Evolutionary conservation across 1,139 yeast genomes (phyloP), one percentile per base, ranked within the genome.

Genomic region (Yamadazyma spencermartinsiae): DNA sequence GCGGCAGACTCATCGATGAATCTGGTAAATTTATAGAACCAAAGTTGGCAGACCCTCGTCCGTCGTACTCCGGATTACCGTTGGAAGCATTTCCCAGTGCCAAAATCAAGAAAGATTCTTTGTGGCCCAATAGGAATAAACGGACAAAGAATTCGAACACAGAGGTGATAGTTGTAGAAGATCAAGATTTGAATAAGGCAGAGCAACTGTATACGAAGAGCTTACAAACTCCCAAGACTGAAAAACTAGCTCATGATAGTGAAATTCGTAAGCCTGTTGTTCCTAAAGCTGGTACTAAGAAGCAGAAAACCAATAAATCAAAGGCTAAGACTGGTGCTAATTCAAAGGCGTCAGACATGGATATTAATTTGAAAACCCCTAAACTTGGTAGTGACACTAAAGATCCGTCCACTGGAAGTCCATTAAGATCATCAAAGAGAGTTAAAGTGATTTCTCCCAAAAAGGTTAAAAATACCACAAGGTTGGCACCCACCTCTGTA

Each of bases 21-120:
- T 4, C 20, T 8, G 17, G 35, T 4, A 36, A 33, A 31, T 72
- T 83, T 64, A 57, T 63, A 11, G 92, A 85, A 54, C 90, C 92
- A 0, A 71, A 68, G 8, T 58, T 74, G 25, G 76, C 81, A 0
- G 68, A 65, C 16, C 79, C 82, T 0, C 56, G 55, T 13, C 76
- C 83, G 3, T 64, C 68, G 18, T 76, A 76, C 34, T 81, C 89
- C 0, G 95, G 95, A 1, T 67, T 76, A 29, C 83, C 90, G 2
- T 58, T 86, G 36, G 88, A 79, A 44, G 68, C 76, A 4, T 65
- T 68, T 4, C 95, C 95, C 5, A 75, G 76, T 7, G 55, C 67
- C 0, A 80, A 74, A 48, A 62, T 75, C 32, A 76, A 70, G 45
- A 75, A 72, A 46, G 83, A 79, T 38, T 67, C 76, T 20, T 46